A percentile compares a stretch with the other conserved stretches of the same genome.
These are phyloP conservation scores for Akanthomyces muscarius DNA, from an alignment of 2,329 filamentous ascomycete species.

Conservation along the genomic window DNA sequence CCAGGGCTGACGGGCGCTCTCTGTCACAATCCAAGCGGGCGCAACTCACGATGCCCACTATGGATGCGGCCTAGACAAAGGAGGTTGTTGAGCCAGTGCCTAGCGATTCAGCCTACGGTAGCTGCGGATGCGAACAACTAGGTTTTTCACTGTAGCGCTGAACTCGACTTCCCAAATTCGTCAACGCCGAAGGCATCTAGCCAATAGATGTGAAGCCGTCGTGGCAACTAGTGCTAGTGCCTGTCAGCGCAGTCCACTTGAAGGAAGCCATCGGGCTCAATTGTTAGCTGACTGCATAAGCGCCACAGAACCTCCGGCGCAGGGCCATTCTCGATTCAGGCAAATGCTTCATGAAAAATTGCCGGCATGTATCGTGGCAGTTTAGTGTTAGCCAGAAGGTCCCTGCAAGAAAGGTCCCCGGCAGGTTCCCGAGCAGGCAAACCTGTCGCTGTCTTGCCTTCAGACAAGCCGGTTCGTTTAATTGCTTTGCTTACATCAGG, in stretches of 20 bases:
- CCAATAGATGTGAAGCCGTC: background rate
- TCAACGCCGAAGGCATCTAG: background rate
- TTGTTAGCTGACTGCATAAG: slow-evolving; percentile 7
- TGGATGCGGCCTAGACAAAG: background rate
- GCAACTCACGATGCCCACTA: background rate
- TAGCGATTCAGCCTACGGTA: background rate
- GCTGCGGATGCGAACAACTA: background rate
- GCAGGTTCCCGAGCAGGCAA: background rate
- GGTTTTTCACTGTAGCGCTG: background rate
- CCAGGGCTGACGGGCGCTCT: background rate
- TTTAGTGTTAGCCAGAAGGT: background rate
- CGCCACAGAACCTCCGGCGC: background rate
- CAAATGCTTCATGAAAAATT: background rate
- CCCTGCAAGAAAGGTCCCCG: background rate
- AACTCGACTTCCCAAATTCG: background rate
- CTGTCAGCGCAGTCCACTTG: slow-evolving; percentile 9
- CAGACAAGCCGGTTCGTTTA: background rate
- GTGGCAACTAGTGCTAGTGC: background rate
- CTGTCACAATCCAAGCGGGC: background rate
- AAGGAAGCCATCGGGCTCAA: background rate
- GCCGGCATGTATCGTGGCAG: background rate
- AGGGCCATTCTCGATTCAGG: background rate
- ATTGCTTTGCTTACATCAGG: background rate
- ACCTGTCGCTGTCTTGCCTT: background rate
- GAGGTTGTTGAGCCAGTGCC: background rate